A percentile compares a stretch with the other conserved stretches of the same genome.
Evolutionary conservation across 2,329 filamentous ascomycete species (phyloP).

Genomic region (Cladobotryum protrusum): DNA sequence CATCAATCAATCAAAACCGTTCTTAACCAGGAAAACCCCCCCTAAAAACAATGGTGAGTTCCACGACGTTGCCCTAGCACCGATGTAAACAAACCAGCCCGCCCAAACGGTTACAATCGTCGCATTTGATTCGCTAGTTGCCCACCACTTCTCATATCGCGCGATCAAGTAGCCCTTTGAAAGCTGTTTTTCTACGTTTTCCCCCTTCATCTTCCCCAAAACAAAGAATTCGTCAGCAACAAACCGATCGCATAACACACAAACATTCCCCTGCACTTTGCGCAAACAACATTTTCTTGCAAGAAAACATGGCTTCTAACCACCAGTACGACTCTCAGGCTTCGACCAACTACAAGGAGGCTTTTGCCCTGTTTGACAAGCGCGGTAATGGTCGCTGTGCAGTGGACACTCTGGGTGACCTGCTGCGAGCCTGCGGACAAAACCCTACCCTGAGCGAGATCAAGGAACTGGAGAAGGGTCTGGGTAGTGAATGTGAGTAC

Average conservation of each 20-base stretch:
- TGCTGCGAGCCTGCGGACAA: constrained; percentile 93
- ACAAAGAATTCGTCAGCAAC: not conserved
- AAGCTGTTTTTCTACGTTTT: not conserved
- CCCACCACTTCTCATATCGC: not conserved
- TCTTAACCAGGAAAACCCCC: constrained; percentile 2
- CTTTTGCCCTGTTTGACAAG: constrained; percentile 99
- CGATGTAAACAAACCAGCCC: constrained; percentile 11
- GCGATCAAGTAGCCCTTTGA: not conserved
- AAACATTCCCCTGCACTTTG: not conserved
- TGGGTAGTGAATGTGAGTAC: constrained; percentile 83
- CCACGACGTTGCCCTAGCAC: constrained; percentile 13
- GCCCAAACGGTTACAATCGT: not conserved
- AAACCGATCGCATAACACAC: not conserved
- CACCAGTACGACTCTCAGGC: constrained; percentile 49
- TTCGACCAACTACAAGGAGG: constrained; percentile 99
- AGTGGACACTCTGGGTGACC: constrained; percentile 80
- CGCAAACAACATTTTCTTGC: not conserved
- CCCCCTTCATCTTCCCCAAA: not conserved
- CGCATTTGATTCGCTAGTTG: constrained; percentile 9
- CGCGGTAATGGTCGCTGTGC: constrained; percentile 90
- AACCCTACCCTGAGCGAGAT: constrained; percentile 96
- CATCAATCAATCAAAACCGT: too few species aligned
- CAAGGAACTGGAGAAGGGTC: constrained; percentile 79
- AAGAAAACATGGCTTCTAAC: constrained; percentile 44
- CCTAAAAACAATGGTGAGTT: constrained; percentile 14